phyloP scores from a whole-genome alignment of 768 basidiomycete genomes.

The Auricularia sp. region DNA sequence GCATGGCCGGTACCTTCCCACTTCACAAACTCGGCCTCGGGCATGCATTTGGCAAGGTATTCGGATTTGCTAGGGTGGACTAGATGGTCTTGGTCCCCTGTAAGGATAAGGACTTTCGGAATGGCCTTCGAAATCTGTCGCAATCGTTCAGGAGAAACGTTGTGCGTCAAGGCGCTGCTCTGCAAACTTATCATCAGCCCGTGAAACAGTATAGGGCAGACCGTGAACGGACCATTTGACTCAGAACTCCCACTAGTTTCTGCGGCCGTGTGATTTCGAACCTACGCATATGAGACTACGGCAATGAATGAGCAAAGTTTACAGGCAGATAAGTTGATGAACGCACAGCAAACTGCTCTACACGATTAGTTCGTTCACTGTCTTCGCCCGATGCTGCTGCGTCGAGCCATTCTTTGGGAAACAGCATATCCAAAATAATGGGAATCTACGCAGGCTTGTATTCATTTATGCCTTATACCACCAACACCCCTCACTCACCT shows the following conservation, averaged over 20 bases:
- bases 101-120: constrained; percentile 59
- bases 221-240: constrained; percentile 41
- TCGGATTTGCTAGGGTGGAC: constrained; percentile 42
- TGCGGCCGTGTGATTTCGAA: constrained; percentile 49
- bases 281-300: constrained; percentile 38
- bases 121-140: constrained; percentile 40
- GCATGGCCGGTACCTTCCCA: constrained; percentile 62
- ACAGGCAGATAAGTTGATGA: constrained; percentile 7
- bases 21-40: constrained; percentile 40
- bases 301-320: not conserved
- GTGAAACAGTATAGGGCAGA: no score
- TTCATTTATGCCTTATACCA: not conserved
- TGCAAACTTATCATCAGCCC: not conserved
- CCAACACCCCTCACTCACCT: not conserved
- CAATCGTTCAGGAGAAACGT: constrained; percentile 41
- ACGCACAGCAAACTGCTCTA: constrained; percentile 46
- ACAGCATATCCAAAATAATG: constrained; percentile 44
- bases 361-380: constrained; percentile 51
- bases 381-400: constrained; percentile 42
- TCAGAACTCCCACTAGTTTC: constrained; percentile 48
- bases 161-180: constrained; percentile 50
- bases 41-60: constrained; percentile 47
- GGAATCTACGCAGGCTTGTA: not conserved
- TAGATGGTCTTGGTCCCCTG: constrained; percentile 57
- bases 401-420: constrained; percentile 52